Base-by-base conservation (phyloP, 441 rosid genomes). In the Geranium incanum region DNA sequence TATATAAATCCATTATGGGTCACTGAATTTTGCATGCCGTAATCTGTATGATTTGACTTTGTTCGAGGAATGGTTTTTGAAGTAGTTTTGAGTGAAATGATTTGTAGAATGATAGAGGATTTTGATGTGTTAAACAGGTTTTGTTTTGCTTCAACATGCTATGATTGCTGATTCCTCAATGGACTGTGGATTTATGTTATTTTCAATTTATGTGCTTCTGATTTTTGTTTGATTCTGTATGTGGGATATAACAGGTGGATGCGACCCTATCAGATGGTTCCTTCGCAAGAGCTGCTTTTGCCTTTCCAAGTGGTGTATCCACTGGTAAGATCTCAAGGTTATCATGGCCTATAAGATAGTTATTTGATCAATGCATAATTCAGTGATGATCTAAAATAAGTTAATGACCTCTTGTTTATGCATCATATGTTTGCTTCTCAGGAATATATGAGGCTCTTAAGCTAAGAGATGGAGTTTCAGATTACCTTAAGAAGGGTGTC, bases 381-480 rank as follows among this genome's bases (percentile, higher is more conserved):
- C 59, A 3, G 0, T 1, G n/a, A 0, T 1, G 6, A n/a, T n/a
- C 15, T 48, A 8, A 52, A 15, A 2, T 1, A 4, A 2, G 19
- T 0, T 2, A 13, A 52, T 0, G 55, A 11, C 12, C 12, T 48
- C 3, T n/a, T 48, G 1, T 48, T 9, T 48, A 48, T 48, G 12
- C n/a, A 8, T 8, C 4, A 13, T 8, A 13, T 1, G 1, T 50
- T 50, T 18, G 36, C 67, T 8, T 23, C 79, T 13, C 59, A 92
- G 99, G 99, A 69, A 69, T 92, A 76, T 95, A 92, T 68, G 97
- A 95, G 89, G 97, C 97, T 8, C 97, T 92, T 78, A 97, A 95
- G 70, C 71, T 92, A 0, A 89, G 99, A 80, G 99, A 95, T 73
- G 99, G 99, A 50, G 97, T 97, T 4, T 86, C 96, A 0, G 97